Evolutionary conservation across 2,329 filamentous ascomycete species (phyloP).

Genomic region (Fusarium falciforme): DNA sequence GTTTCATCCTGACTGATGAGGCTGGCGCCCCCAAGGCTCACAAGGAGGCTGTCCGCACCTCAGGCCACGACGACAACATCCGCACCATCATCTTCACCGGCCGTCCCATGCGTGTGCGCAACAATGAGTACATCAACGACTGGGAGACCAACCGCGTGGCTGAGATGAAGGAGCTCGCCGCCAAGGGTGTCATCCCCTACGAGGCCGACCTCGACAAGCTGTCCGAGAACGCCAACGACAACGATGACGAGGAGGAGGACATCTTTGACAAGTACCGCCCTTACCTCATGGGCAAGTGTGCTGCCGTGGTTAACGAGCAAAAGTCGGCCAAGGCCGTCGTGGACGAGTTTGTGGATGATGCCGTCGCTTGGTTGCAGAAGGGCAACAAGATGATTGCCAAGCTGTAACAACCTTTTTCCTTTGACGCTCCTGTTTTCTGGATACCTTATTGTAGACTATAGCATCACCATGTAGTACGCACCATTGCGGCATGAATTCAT

Average conservation of each 20-base stretch:
- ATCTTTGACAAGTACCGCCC: conserved; percentile 91
- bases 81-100: conserved; percentile 99
- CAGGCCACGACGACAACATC: conserved; percentile 94
- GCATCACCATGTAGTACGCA: conserved; percentile 27
- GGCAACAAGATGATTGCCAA: conserved; percentile 78
- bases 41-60: conserved; percentile 93
- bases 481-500: conserved; percentile 15
- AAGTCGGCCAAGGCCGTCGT: conserved; percentile 92
- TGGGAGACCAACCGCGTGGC: conserved; percentile 92
- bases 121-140: conserved; percentile 92
- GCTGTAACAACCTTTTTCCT: conserved; percentile 61
- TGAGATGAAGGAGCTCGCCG: conserved; percentile 93
- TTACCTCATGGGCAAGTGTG: conserved; percentile 96
- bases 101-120: conserved; percentile 91
- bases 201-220: conserved; percentile 94
- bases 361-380: conserved; percentile 75
- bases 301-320: conserved; percentile 92
- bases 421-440: conserved; percentile 21
- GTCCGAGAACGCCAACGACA: conserved; percentile 70
- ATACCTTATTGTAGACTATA: conserved; percentile 41
- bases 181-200: conserved; percentile 91
- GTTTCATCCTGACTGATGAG: conserved; percentile 94
- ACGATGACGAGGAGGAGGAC: conserved; percentile 82
- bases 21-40: conserved; percentile 93
- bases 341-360: conserved; percentile 91